Evolutionary conservation across 169 alveolate species (phyloP).

Genomic region (Plasmodium ovale): DNA sequence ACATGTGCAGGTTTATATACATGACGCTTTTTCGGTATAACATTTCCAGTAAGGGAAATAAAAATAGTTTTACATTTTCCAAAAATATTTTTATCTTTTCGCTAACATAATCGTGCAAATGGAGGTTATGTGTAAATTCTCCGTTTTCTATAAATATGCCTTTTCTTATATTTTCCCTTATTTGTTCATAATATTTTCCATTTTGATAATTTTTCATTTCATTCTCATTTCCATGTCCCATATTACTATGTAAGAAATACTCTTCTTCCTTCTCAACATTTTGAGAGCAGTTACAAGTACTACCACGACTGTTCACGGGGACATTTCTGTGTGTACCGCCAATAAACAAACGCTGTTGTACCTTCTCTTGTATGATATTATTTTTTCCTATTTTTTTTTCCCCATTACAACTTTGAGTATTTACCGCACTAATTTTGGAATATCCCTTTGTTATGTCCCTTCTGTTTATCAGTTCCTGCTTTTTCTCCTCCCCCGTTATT

Average conservation of each 20-base stretch:
- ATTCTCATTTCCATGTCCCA: no score
- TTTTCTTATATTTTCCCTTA: background rate
- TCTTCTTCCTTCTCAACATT: no score
- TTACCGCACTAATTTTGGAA: background rate
- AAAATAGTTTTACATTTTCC: conserved; percentile 54
- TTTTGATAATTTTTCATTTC: no score
- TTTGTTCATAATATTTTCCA: no score
- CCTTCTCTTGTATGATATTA: no score
- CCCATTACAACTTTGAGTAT: background rate
- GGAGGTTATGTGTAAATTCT: background rate
- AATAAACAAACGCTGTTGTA: background rate
- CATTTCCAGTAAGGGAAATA: conserved; percentile 21
- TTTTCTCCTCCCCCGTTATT: background rate
- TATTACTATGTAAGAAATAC: no score
- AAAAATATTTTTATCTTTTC: conserved; percentile 14
- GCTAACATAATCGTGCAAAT: background rate
- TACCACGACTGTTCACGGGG: background rate
- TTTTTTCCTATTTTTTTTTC: background rate
- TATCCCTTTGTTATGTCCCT: background rate
- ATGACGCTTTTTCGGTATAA: conserved; percentile 11
- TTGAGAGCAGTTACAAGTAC: no score
- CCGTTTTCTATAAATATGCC: background rate
- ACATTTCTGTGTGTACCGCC: background rate
- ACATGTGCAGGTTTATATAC: conserved; percentile 40
- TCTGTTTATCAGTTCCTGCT: background rate